Percentiles rank a stretch among this genome's conserved stretches.
Conservation (phyloP, 768 basidiomycete genomes). For the Tulasnella sp. region DNA sequence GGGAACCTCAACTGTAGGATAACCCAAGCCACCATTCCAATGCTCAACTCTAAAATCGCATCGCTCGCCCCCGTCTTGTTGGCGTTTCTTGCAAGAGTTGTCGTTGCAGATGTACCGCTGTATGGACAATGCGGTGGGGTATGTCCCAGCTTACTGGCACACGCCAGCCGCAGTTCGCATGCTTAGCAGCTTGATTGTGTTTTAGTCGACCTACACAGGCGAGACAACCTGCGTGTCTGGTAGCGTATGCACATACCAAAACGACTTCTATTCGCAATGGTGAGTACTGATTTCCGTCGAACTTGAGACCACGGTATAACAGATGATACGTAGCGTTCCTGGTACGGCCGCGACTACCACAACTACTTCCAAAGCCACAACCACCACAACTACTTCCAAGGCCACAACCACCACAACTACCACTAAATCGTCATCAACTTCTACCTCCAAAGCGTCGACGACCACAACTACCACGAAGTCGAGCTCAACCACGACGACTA, state of each 20-base stretch:
- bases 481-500: neutral
- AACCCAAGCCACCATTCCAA: neutral
- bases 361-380: no score
- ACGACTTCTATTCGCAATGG: neutral
- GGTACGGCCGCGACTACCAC: neutral
- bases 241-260: neutral
- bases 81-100: neutral
- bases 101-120: neutral
- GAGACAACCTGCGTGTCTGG: neutral
- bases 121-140: neutral
- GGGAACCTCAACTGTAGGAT: neutral
- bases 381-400: neutral
- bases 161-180: neutral
- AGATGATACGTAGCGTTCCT: neutral
- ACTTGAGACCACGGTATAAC: neutral
- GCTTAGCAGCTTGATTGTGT: neutral
- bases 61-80: neutral
- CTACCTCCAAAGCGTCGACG: neutral
- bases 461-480: neutral
- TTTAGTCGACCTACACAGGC: neutral
- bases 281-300: neutral
- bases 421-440: no score
- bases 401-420: neutral
- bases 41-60: neutral
- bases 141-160: neutral